Conservation (phyloP, 176 grass and related monocot species). For the Triticum timopheevii region DNA sequence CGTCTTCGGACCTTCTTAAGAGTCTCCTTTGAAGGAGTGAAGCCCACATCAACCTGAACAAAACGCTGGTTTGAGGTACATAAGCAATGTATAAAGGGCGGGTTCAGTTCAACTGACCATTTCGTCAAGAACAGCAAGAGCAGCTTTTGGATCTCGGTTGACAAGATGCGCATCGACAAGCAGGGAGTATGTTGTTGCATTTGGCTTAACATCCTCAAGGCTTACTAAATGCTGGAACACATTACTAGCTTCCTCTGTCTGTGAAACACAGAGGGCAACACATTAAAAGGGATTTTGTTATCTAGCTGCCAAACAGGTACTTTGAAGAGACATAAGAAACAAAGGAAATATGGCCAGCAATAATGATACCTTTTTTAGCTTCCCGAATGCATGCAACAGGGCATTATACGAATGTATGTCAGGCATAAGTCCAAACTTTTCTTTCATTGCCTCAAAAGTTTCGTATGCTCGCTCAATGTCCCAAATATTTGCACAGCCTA, state of each 20-base stretch:
- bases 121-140: slow-evolving; percentile 56
- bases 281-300: not conserved
- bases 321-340: slow-evolving; percentile 11
- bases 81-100: not conserved
- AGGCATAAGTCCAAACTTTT: slow-evolving; percentile 76
- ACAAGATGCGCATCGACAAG: slow-evolving; percentile 76
- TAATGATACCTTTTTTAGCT: slow-evolving; percentile 64
- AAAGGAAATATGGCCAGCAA: slow-evolving; percentile 3
- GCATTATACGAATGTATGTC: slow-evolving; percentile 97
- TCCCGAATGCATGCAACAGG: slow-evolving; percentile 84
- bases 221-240: slow-evolving; percentile 81
- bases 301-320: not conserved
- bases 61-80: slow-evolving; percentile 26
- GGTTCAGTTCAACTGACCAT: slow-evolving; percentile 54
- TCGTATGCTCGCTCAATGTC: slow-evolving; percentile 93
- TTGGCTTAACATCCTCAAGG: slow-evolving; percentile 74
- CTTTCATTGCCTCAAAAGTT: slow-evolving; percentile 85
- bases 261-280: slow-evolving; percentile 23
- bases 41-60: slow-evolving; percentile 72
- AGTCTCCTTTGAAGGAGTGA: slow-evolving; percentile 72
- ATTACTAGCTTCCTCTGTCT: slow-evolving; percentile 80
- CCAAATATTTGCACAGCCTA: slow-evolving; percentile 98
- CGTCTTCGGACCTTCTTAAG: slow-evolving; percentile 82
- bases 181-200: slow-evolving; percentile 80
- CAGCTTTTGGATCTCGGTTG: slow-evolving; percentile 73